Base-by-base conservation (phyloP, 495 filamentous ascomycete genomes). In the Talaromyces stipitatus region DNA sequence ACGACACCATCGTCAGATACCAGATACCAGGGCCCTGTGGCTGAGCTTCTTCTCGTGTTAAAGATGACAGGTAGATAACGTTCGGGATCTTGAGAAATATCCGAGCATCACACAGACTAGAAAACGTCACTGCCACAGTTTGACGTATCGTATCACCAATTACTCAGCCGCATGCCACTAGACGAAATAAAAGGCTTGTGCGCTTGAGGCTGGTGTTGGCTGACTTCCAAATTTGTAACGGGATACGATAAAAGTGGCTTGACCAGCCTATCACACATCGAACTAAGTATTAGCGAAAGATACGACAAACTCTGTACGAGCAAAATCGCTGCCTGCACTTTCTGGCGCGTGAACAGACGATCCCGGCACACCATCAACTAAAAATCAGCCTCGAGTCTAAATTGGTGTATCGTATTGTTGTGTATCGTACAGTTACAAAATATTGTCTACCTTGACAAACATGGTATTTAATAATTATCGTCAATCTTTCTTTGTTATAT, bases 81-180 rank as follows among this genome's bases (percentile, higher is more conserved):
- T 16, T 41, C 36, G 36, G 16, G n/a, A 18, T 41, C 36, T 20
- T 41, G n/a, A 18, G 2, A 41, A 41, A 16, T 16, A 18, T 10
- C 36, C 36, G 36, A 41, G 1, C 20, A 26, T 12, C 3, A 7
- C 14, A 20, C 5, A 12, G 24, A 48, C 11, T 11, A 48, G 12
- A 48, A 20, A 48, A 48, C 24, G 45, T 24, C 24, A 48, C 45
- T 24, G 45, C 45, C 45, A 48, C 43, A 26, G 43, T 38, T 18
- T 33, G 32, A 14, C 43, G 3, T 46, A 46, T 26, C 9, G 45
- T 48, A 38, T 26, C 20, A 48, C 14, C 30, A 6, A 12, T 33
- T 48, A 11, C 45, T 48, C 45, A 48, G 45, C 45, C 45, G 45
- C 45, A 48, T 48, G 36, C 18, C 18, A 48, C 45, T 26, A 48